These are phyloP conservation scores for Petunia axillaris DNA, from an alignment of 257 asterid genomes.

Conservation along the genomic window DNA sequence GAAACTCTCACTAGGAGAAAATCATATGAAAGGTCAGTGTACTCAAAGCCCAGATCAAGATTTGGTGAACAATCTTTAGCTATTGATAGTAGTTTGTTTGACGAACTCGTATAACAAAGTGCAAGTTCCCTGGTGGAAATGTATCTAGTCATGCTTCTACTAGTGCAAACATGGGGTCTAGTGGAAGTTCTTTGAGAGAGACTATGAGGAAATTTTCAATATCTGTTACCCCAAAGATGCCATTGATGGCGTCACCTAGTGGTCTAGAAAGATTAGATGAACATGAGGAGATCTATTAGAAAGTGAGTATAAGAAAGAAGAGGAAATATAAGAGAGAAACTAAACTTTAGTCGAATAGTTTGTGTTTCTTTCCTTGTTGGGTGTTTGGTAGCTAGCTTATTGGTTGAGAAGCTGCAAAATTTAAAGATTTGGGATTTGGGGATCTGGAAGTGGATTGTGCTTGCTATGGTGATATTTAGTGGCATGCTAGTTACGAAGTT, in stretches of 20 bases:
- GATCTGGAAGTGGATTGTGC: slow-evolving; percentile 70
- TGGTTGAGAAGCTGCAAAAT: slow-evolving; percentile 45
- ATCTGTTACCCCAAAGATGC: slow-evolving; percentile 57
- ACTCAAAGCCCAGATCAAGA: slow-evolving; percentile 79
- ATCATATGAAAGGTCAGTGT: slow-evolving; percentile 58
- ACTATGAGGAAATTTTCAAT: slow-evolving; percentile 34
- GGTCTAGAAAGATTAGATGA: slow-evolving; percentile 57
- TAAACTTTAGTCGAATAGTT: slow-evolving; percentile 64
- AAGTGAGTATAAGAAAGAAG: slow-evolving; percentile 65
- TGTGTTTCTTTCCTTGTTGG: slow-evolving; percentile 54
- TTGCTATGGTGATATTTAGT: slow-evolving; percentile 70
- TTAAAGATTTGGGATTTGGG: slow-evolving; percentile 51
- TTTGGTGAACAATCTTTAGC: slow-evolving; percentile 68
- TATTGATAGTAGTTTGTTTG: slow-evolving; percentile 40
- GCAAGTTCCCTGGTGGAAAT: slow-evolving; percentile 13
- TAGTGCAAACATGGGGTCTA: slow-evolving; percentile 31
- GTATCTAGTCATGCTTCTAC: slow-evolving; percentile 55
- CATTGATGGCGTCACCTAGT: slow-evolving; percentile 57
- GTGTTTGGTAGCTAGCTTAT: slow-evolving; percentile 55
- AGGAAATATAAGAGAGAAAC: slow-evolving; percentile 59
- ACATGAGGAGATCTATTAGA: slow-evolving; percentile 76
- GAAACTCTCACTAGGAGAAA: slow-evolving; percentile 47
- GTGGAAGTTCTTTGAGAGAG: slow-evolving; percentile 36
- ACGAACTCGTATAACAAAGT: slow-evolving; percentile 38
- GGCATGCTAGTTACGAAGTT: slow-evolving; percentile 64